Evolutionary conservation across 2,329 filamentous ascomycete species (phyloP).

Genomic region (Nemania serpens): DNA sequence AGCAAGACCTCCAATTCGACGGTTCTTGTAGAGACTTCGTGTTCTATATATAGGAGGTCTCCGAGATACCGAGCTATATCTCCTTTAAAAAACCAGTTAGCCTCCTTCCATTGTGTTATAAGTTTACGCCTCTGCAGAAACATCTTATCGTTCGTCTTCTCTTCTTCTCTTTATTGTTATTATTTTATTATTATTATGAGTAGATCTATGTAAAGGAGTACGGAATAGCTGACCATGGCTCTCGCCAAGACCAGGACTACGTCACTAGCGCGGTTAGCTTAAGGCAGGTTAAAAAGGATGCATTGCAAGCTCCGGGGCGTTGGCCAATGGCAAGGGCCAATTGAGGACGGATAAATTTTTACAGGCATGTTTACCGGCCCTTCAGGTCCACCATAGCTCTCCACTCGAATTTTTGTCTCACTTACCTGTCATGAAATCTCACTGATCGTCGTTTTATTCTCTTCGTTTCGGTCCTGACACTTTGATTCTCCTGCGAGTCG

Average conservation of each 20-base stretch:
- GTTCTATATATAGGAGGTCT: too few species aligned
- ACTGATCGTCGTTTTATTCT: not conserved
- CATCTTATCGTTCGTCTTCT: too few species aligned
- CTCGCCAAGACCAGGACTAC: constrained; percentile 19
- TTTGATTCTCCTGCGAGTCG: not conserved
- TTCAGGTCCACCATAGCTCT: constrained; percentile 8
- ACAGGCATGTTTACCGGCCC: constrained; percentile 16
- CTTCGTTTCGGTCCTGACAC: not conserved
- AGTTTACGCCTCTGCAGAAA: too few species aligned
- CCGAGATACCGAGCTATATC: too few species aligned
- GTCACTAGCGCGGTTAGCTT: constrained; percentile 21
- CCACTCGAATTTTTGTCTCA: not conserved
- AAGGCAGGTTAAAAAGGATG: constrained; percentile 8
- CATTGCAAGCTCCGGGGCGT: not conserved
- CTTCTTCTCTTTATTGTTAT: too few species aligned
- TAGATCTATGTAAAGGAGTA: too few species aligned
- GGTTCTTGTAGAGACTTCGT: too few species aligned
- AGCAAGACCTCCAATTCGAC: too few species aligned
- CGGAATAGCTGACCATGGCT: too few species aligned
- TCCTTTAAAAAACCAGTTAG: too few species aligned
- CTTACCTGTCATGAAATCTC: not conserved
- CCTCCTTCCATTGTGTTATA: too few species aligned
- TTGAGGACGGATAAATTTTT: constrained; percentile 33
- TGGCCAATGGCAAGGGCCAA: constrained; percentile 30
- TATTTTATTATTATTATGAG: too few species aligned